A percentile compares a stretch with the other conserved stretches of the same genome.
phyloP scores from a whole-genome alignment of 2,329 filamentous ascomycete species.

The Botrytis paeoniae region DNA sequence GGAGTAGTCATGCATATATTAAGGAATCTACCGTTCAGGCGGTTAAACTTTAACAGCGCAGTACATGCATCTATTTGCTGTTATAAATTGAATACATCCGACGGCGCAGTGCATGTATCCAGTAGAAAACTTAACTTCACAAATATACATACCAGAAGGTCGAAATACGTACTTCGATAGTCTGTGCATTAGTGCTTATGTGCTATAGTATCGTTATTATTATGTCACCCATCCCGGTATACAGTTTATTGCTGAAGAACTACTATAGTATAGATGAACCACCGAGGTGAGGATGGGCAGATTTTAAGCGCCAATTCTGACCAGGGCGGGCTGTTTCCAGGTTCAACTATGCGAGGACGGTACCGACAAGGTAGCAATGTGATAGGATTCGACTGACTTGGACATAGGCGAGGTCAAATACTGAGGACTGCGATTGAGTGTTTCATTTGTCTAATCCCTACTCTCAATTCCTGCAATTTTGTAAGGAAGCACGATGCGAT shows the following conservation, averaged over 20 bases:
- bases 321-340: neutral
- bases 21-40: neutral
- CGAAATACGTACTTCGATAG: no score
- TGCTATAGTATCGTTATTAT: no score
- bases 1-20: neutral
- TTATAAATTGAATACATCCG: neutral
- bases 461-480: neutral
- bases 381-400: neutral
- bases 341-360: neutral
- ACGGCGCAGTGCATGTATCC: neutral
- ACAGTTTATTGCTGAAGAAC: no score
- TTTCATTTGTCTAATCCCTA: neutral
- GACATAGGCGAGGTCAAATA: neutral
- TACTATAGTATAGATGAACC: neutral
- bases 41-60: neutral
- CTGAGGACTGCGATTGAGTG: neutral
- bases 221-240: no score
- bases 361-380: neutral
- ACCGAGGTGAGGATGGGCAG: neutral
- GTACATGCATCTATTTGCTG: neutral
- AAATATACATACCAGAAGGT: no score
- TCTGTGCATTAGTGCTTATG: no score
- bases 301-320: neutral
- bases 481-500: neutral
- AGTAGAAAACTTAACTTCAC: no score